These are phyloP conservation scores for Phytophthora macrochlamydospora DNA, from an alignment of 352 stramenopile species.

Conservation along the genomic window DNA sequence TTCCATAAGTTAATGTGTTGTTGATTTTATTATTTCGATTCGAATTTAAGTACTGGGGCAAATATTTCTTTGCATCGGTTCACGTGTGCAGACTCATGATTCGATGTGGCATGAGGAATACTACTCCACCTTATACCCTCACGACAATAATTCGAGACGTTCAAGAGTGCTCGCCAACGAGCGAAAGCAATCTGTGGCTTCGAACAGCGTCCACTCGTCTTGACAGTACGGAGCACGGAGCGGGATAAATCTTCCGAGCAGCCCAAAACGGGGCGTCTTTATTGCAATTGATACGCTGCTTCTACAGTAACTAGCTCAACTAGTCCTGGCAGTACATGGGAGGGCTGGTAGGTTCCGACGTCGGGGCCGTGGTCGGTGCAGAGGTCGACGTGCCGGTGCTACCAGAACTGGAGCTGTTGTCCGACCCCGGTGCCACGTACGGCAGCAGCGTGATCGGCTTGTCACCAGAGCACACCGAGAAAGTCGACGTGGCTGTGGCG, in stretches of 20 bases:
- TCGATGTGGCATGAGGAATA: too few species aligned
- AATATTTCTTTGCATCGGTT: too few species aligned
- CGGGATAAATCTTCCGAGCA: not conserved
- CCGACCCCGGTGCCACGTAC: constrained; percentile 39
- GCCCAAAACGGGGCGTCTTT: too few species aligned
- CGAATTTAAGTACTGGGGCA: too few species aligned
- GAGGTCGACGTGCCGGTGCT: not conserved
- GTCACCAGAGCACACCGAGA: constrained; percentile 51
- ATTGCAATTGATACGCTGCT: too few species aligned
- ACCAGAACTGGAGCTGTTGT: not conserved
- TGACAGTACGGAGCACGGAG: not conserved
- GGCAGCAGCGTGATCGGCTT: constrained; percentile 51
- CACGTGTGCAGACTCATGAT: too few species aligned
- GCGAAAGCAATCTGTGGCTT: not conserved
- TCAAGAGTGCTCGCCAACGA: not conserved
- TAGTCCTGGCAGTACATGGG: not conserved
- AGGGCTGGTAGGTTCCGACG: constrained; percentile 1
- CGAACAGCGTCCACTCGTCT: not conserved
- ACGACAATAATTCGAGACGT: too few species aligned
- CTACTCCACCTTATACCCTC: too few species aligned
- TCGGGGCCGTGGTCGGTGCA: constrained; percentile 10
- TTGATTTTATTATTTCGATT: too few species aligned
- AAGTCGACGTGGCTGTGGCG: constrained; percentile 49
- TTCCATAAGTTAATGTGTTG: too few species aligned
- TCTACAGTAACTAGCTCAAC: not conserved